phyloP scores from a whole-genome alignment of 1,284 basidiomycete genomes.

The Ceratobasidium sp. region DNA sequence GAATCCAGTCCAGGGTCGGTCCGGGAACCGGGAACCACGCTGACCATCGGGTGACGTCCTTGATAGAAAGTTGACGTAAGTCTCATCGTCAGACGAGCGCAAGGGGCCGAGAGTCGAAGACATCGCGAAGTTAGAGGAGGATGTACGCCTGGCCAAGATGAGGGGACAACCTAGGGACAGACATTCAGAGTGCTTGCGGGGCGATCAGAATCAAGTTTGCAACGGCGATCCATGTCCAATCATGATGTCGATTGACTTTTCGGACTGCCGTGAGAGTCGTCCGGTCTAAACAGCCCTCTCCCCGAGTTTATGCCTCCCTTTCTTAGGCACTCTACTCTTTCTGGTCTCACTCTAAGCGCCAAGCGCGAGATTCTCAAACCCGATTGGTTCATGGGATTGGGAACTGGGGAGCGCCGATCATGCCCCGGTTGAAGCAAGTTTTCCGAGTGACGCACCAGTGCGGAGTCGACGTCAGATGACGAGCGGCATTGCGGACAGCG shows the following conservation, averaged over 20 bases:
- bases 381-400: too few species aligned
- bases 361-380: too few species aligned
- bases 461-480: too few species aligned
- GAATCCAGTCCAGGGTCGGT: background rate
- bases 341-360: too few species aligned
- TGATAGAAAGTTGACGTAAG: background rate
- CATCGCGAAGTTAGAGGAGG: background rate
- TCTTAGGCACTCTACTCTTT: too few species aligned
- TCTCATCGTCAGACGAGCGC: background rate
- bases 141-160: background rate
- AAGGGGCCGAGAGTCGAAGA: background rate
- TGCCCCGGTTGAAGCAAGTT: background rate
- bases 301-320: too few species aligned
- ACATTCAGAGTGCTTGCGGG: conserved; percentile 87
- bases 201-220: background rate
- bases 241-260: background rate
- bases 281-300: too few species aligned
- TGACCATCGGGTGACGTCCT: background rate
- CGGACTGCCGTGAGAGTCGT: too few species aligned
- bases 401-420: too few species aligned
- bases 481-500: too few species aligned
- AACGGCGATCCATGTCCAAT: background rate
- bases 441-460: background rate
- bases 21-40: background rate
- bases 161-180: conserved; percentile 60